A percentile compares a stretch with the other conserved stretches of the same genome.
phyloP scores from a whole-genome alignment of 768 basidiomycete species.

The Russula emetica region DNA sequence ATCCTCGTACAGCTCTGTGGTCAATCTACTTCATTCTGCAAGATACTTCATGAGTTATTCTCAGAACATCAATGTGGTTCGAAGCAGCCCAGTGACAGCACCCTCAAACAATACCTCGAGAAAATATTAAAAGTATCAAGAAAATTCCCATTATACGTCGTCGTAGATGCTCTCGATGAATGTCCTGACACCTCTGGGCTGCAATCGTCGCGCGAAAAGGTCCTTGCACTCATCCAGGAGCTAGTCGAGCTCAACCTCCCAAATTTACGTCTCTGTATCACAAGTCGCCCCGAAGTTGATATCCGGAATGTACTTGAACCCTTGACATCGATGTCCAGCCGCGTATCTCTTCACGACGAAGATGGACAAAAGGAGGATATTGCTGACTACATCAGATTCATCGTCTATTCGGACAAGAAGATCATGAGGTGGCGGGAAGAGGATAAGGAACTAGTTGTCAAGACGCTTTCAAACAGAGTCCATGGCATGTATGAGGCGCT shows the following conservation, averaged over 20 bases:
- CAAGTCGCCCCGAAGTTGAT: neutral
- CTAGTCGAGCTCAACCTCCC: neutral
- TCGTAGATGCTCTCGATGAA: constrained; percentile 1
- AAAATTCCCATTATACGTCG: neutral
- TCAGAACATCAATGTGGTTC: neutral
- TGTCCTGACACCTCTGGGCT: neutral
- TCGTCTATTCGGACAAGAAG: neutral
- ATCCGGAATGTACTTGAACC: neutral
- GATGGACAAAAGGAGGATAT: neutral
- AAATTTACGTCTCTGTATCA: neutral
- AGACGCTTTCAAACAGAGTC: neutral
- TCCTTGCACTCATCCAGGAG: neutral
- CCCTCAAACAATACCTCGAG: neutral
- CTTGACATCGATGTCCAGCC: neutral
- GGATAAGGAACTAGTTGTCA: neutral
- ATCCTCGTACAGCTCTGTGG: neutral
- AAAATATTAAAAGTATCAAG: neutral
- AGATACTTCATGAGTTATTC: neutral
- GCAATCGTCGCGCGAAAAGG: neutral
- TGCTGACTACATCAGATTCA: neutral
- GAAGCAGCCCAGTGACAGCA: neutral
- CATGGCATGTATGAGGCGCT: neutral
- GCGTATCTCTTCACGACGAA: constrained; percentile 2
- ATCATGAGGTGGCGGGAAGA: neutral
- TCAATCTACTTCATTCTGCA: neutral